These are phyloP conservation scores for Alternaria sp. DNA, from an alignment of 2,329 filamentous ascomycete species.

Conservation along the genomic window DNA sequence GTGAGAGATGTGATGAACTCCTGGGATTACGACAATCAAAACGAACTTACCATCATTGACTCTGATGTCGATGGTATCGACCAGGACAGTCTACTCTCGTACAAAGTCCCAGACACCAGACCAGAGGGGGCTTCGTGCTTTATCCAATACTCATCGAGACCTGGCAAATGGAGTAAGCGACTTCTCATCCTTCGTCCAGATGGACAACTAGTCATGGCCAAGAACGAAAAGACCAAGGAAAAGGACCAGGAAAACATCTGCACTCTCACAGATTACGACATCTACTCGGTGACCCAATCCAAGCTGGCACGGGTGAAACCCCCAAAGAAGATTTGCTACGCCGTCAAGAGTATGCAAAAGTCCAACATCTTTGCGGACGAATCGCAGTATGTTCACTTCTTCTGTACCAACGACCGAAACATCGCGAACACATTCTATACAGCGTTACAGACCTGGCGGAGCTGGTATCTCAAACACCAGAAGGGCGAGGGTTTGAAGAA, in stretches of 20 bases:
- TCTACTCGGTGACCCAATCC: constrained; percentile 77
- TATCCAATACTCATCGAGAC: constrained; percentile 80
- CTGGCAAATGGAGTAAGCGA: constrained; percentile 88
- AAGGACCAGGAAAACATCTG: constrained; percentile 76
- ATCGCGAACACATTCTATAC: constrained; percentile 73
- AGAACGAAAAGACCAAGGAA: constrained; percentile 64
- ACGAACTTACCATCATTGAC: constrained; percentile 72
- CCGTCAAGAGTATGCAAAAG: constrained; percentile 91
- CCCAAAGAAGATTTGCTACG: constrained; percentile 84
- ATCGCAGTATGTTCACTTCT: constrained; percentile 90
- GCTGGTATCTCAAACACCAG: constrained; percentile 85
- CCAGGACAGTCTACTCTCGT: constrained; percentile 67
- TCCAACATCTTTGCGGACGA: constrained; percentile 80
- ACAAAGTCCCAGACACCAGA: constrained; percentile 66
- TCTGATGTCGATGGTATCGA: constrained; percentile 61
- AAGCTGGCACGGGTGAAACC: constrained; percentile 76
- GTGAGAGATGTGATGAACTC: constrained; percentile 90
- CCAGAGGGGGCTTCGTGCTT: constrained; percentile 72
- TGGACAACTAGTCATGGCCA: constrained; percentile 75
- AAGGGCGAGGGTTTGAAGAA: constrained; percentile 63
- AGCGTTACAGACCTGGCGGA: constrained; percentile 80
- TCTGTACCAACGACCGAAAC: constrained; percentile 75
- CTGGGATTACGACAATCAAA: constrained; percentile 83
- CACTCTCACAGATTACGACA: constrained; percentile 90
- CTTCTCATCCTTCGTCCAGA: constrained; percentile 75